These are phyloP conservation scores for Pilasporangium apinafurcum DNA, from an alignment of 352 stramenopile genomes.

Conservation along the genomic window DNA sequence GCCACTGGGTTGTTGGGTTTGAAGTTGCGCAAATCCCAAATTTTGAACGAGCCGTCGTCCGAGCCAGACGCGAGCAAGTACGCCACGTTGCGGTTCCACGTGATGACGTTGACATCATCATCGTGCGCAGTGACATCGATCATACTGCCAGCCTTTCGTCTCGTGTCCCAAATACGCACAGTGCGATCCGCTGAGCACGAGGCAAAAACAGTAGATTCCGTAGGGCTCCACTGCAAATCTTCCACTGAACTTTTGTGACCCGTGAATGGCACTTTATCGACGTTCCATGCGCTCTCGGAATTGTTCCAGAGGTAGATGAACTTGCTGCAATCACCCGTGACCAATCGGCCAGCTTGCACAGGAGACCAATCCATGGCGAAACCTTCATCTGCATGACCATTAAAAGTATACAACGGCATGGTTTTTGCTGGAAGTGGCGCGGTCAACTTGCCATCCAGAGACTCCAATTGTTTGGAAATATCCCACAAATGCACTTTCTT, in stretches of 20 bases:
- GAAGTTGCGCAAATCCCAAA: slow-evolving; percentile 97
- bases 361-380: slow-evolving; percentile 98
- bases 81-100: slow-evolving; percentile 96
- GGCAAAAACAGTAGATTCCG: slow-evolving; percentile 95
- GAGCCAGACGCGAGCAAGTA: slow-evolving; percentile 97
- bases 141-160: slow-evolving; percentile 91
- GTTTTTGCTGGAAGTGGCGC: slow-evolving; percentile 52
- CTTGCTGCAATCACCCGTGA: slow-evolving; percentile 96
- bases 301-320: slow-evolving; percentile 95
- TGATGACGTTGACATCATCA: slow-evolving; percentile 98
- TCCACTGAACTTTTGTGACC: slow-evolving; percentile 93
- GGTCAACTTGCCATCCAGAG: slow-evolving; percentile 73
- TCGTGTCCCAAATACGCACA: slow-evolving; percentile 97
- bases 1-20: slow-evolving; percentile 86
- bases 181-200: slow-evolving; percentile 92
- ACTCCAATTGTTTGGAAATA: slow-evolving; percentile 87
- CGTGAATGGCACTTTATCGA: slow-evolving; percentile 89
- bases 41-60: slow-evolving; percentile 97
- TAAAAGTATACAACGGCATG: slow-evolving; percentile 90
- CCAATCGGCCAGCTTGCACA: slow-evolving; percentile 84
- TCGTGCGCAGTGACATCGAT: slow-evolving; percentile 91
- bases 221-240: slow-evolving; percentile 98
- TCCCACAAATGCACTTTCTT: slow-evolving; percentile 97
- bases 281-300: slow-evolving; percentile 65
- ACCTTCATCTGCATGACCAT: slow-evolving; percentile 93